Evolutionary conservation across 352 stramenopile genomes (phyloP).

Genomic region (Pythium apleroticum): DNA sequence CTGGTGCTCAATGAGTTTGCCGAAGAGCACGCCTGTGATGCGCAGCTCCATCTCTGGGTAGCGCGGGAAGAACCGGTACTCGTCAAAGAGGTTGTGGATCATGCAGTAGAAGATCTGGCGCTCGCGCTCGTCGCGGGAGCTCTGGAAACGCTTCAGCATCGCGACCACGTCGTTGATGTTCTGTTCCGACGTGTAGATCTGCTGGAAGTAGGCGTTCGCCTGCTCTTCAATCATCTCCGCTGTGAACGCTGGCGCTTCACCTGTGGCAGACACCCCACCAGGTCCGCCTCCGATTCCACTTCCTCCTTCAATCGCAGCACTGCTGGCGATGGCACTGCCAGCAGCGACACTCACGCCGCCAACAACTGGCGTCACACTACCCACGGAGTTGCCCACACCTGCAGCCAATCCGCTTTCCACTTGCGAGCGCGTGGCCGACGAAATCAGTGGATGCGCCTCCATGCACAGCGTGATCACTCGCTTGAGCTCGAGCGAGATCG

Average conservation of each 20-base stretch:
- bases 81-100: slow-evolving; percentile 99
- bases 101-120: slow-evolving; percentile 99
- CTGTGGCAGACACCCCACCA: not conserved
- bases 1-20: slow-evolving; percentile 98
- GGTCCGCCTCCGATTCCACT: not conserved
- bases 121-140: slow-evolving; percentile 93
- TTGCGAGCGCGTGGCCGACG: slow-evolving; percentile 50
- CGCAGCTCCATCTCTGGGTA: slow-evolving; percentile 99
- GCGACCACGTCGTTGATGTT: slow-evolving; percentile 97
- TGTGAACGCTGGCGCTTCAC: slow-evolving; percentile 50
- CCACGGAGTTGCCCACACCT: slow-evolving; percentile 19
- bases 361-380: not conserved
- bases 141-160: slow-evolving; percentile 99
- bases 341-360: slow-evolving; percentile 22
- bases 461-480: slow-evolving; percentile 81
- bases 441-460: slow-evolving; percentile 82
- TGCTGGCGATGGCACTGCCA: slow-evolving; percentile 15
- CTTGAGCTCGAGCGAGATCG: slow-evolving; percentile 79
- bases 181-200: slow-evolving; percentile 99
- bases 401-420: slow-evolving; percentile 32
- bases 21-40: slow-evolving; percentile 98
- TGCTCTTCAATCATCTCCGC: slow-evolving; percentile 98
- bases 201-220: slow-evolving; percentile 98
- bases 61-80: slow-evolving; percentile 99
- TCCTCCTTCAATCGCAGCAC: slow-evolving; percentile 27